Percentiles rank a stretch among this genome's conserved stretches.
phyloP scores from a whole-genome alignment of 2,329 filamentous ascomycete genomes.

The Colletotrichum brevisporum region DNA sequence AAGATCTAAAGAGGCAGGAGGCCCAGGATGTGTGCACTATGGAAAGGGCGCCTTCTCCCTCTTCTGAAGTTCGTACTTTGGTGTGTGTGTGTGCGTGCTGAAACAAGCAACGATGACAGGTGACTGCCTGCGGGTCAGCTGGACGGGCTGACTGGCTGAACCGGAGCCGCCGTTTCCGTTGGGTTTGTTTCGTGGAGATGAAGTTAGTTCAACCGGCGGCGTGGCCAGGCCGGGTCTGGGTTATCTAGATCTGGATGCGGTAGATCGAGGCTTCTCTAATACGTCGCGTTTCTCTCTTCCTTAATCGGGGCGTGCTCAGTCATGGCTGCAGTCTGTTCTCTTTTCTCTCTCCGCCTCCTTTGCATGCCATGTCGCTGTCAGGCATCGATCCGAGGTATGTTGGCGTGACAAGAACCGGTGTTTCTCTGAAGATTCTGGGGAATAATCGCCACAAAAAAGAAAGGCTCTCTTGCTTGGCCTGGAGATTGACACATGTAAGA shows the following conservation, averaged over 20 bases:
- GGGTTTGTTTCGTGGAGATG: too few species aligned
- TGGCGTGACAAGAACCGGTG: neutral
- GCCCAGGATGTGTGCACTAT: neutral
- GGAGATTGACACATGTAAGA: conserved; percentile 1
- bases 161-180: conserved; percentile 24
- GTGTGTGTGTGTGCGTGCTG: neutral
- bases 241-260: conserved; percentile 10
- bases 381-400: neutral
- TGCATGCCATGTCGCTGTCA: neutral
- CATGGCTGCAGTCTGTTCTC: neutral
- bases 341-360: neutral
- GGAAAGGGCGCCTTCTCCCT: neutral
- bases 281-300: neutral
- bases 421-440: neutral
- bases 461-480: conserved; percentile 10
- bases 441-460: neutral
- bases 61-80: neutral
- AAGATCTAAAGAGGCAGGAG: conserved; percentile 5
- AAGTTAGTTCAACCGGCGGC: neutral
- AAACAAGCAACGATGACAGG: conserved; percentile 3
- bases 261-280: neutral
- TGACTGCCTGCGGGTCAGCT: conserved; percentile 6
- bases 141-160: conserved; percentile 3
- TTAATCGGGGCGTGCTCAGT: neutral
- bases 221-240: neutral